Evolutionary conservation across 2,329 filamentous ascomycete species (phyloP), one percentile per base, ranked within the genome.

Genomic region (Pseudogymnoascus sp.): DNA sequence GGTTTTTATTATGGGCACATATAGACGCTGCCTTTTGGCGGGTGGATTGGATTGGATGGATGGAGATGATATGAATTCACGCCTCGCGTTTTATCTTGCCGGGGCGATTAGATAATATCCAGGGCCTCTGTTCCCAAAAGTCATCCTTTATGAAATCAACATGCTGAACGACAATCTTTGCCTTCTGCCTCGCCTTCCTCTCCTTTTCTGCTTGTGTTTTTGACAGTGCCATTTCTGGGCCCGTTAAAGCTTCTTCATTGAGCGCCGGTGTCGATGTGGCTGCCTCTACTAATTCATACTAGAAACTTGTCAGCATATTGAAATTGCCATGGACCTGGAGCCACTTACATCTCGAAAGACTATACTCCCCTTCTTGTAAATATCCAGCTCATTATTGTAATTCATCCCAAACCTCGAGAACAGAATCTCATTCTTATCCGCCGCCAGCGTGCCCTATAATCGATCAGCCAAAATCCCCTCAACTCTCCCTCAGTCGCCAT

Each of bases 371-470:
- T 97, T 99, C 73, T 88, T 94, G 74, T 84, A 96, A 14, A 97
- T 91, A 65, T 95, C 91, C 0, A 85, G 85, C 73, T 99, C 94
- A 67, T 96, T 94, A 74, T 99, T 99, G 76, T 99, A 99, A 75
- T 99, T 99, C 71, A 97, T 92, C 2, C 86, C 84, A 73, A 96
- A 97, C 25, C 82, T 81, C 1, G 86, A 89, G 73, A 94, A 99
- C 12, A 99, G 77, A 18, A 99, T 95, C 77, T 99, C 94, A 70
- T 99, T 94, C 77, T 99, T 99, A 69, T 97, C 91, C 2, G 85
- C 80, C 2, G 92, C 84, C 1, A 95, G 75, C 0, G 91, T 95
- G 2, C 93, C 92, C 88, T 92, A 57, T 9, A 57, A 38, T 38
- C 11, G 38, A 37, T 34, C 30, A 66, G 73, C 62, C 72, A 64